A percentile compares a stretch with the other conserved stretches of the same genome.
Conservation (phyloP, 148 eudicot genomes). For the Selenicereus undatus region DNA sequence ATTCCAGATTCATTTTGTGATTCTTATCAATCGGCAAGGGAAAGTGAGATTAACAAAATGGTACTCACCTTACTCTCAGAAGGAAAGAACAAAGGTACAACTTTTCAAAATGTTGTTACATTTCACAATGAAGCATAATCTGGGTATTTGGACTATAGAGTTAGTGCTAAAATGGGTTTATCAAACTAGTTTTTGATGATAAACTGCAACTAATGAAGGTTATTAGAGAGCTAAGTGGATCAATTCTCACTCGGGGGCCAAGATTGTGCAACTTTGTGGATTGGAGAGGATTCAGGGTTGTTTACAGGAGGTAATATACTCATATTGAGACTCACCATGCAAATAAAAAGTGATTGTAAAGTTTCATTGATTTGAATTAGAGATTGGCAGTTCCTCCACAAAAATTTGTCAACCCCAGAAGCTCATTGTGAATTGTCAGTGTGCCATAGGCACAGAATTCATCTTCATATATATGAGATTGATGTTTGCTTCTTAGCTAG, state of each 20-base stretch:
- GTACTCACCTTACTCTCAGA: slow-evolving; percentile 88
- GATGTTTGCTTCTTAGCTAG: too few relatives aligned
- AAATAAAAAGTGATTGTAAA: too few relatives aligned
- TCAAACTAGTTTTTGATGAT: neutral
- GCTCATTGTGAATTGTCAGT: too few relatives aligned
- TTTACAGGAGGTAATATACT: slow-evolving; percentile 63
- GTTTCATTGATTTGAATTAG: too few relatives aligned
- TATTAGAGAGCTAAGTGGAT: slow-evolving; percentile 85
- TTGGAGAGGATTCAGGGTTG: slow-evolving; percentile 92
- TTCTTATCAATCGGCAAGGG: slow-evolving; percentile 85
- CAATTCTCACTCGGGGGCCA: slow-evolving; percentile 75
- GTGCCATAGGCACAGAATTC: too few relatives aligned
- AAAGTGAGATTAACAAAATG: slow-evolving; percentile 91
- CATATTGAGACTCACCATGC: too few relatives aligned
- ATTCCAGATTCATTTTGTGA: slow-evolving; percentile 79
- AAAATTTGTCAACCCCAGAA: too few relatives aligned
- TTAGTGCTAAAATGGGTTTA: neutral
- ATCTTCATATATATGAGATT: too few relatives aligned
- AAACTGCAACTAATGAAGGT: slow-evolving; percentile 40
- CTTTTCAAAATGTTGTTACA: neutral
- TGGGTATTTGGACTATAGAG: too few relatives aligned
- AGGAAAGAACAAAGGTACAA: slow-evolving; percentile 82
- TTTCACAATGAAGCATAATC: neutral
- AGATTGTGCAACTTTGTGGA: slow-evolving; percentile 93
- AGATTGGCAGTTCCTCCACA: too few relatives aligned